Base-by-base conservation (phyloP, 2,329 filamentous ascomycete genomes). In the Epichloe typhina region DNA sequence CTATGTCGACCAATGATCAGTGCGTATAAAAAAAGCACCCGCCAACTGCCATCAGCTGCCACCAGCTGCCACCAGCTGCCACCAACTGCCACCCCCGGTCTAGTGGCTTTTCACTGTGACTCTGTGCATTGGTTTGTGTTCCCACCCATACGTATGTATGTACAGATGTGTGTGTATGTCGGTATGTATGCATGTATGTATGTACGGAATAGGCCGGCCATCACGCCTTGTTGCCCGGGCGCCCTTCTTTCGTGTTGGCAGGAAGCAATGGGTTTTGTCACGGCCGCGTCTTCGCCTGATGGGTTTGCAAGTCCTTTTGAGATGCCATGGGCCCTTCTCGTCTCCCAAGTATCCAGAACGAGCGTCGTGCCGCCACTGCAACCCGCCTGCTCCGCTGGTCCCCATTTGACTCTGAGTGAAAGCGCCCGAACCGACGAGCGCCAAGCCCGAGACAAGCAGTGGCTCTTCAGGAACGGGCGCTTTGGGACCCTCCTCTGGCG, bases 391-490 rank as follows among this genome's bases (percentile, higher is more conserved):
- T 36, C 40, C 6, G 7, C 13, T 37, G 6, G 19, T 26, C 38
- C 13, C 36, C 17, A 26, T 43, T 19, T 31, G 6, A 43, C 15
- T 41, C 12, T 37, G 8, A 31, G 26, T 17, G 13, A n/a, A 31
- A 15, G 23, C 46, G 26, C 26, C 7, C 26, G 26, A 26, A 8
- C 26, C 26, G 26, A 31, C 26, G 26, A 31, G 50, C 50, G 45
- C 45, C 17, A 48, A 33, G 36, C 23, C 41, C 31, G 23, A 41
- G 42, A 15, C 23, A 26, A 26, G 23, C 26, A 26, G 26, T 26
- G 26, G 44, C 26, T 26, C 12, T 26, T 31, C 38, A 50, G 47
- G 51, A 47, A 42, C 51, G 21, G 41, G 50, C 51, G 47, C 37
- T 36, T 47, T 39, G 36, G 11, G 36, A 37, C 3, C 31, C 31